phyloP scores from a whole-genome alignment of 139 green algal species.

The Nannochloris sp. region DNA sequence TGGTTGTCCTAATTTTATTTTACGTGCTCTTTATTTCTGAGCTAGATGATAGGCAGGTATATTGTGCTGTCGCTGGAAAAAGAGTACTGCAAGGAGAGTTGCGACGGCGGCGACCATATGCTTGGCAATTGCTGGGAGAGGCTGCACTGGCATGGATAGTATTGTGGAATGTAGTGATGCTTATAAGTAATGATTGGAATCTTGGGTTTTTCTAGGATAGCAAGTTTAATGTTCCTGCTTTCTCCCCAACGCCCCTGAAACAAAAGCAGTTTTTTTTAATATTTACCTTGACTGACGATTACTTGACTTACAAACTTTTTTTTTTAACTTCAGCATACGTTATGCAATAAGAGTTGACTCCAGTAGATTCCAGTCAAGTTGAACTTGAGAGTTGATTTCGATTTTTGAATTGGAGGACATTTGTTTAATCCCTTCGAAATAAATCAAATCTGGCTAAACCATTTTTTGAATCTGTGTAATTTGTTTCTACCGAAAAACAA shows the following conservation, averaged over 20 bases:
- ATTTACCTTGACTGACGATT: neutral
- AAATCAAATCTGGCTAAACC: no score
- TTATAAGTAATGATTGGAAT: neutral
- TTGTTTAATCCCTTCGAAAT: no score
- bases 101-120: neutral
- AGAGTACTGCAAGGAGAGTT: neutral
- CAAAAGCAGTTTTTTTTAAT: neutral
- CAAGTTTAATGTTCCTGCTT: neutral
- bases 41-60: neutral
- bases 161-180: neutral
- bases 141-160: neutral
- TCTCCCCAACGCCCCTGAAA: no score
- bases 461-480: no score
- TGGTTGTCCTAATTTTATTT: neutral
- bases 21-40: neutral
- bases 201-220: neutral
- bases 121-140: neutral
- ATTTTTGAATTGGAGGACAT: no score
- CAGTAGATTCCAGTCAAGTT: no score
- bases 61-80: neutral
- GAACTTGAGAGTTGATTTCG: no score
- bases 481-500: no score
- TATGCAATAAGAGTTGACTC: no score
- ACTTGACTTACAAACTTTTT: neutral
- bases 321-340: neutral